Evolutionary conservation across 768 basidiomycete species (phyloP).

Genomic region (Tylopilus sp.): DNA sequence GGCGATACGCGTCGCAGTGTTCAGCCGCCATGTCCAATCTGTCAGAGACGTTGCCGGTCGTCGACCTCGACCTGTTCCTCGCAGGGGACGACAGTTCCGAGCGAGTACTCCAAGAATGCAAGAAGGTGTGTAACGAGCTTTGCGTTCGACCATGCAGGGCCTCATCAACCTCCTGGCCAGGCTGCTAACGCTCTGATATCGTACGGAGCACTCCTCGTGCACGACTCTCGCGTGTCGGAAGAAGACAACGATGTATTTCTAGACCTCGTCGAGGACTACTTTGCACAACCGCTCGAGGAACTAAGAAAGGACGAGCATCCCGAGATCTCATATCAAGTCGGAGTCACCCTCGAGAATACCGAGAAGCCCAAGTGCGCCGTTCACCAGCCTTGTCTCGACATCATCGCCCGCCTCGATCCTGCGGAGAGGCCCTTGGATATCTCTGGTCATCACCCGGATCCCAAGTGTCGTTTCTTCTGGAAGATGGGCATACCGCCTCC

Average conservation of each 20-base stretch:
- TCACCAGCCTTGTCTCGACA: conserved; percentile 73
- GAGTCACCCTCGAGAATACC: conserved; percentile 94
- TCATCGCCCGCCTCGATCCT: conserved; percentile 76
- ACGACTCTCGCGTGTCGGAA: conserved; percentile 81
- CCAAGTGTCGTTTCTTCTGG: conserved; percentile 95
- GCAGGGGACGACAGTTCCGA: conserved; percentile 42
- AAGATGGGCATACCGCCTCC: conserved; percentile 74
- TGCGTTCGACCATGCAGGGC: neutral
- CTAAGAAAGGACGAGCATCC: conserved; percentile 79
- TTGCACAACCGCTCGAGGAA: conserved; percentile 60
- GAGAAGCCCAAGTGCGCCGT: conserved; percentile 88
- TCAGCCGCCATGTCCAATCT: conserved; percentile 38
- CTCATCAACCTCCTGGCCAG: conserved; percentile 36
- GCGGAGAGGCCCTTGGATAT: conserved; percentile 85
- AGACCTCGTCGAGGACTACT: conserved; percentile 92
- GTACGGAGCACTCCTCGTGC: conserved; percentile 84
- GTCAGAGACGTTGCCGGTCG: conserved; percentile 57
- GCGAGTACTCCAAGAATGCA: conserved; percentile 56
- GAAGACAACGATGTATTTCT: conserved; percentile 80
- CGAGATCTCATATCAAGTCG: conserved; percentile 87
- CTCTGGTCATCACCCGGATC: conserved; percentile 76
- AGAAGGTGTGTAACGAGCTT: conserved; percentile 43
- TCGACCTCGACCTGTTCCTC: conserved; percentile 75
- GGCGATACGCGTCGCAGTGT: neutral
- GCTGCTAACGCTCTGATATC: conserved; percentile 78